Base-by-base conservation (phyloP, 176 grass and related monocot species). In the Thalia dealbata region DNA sequence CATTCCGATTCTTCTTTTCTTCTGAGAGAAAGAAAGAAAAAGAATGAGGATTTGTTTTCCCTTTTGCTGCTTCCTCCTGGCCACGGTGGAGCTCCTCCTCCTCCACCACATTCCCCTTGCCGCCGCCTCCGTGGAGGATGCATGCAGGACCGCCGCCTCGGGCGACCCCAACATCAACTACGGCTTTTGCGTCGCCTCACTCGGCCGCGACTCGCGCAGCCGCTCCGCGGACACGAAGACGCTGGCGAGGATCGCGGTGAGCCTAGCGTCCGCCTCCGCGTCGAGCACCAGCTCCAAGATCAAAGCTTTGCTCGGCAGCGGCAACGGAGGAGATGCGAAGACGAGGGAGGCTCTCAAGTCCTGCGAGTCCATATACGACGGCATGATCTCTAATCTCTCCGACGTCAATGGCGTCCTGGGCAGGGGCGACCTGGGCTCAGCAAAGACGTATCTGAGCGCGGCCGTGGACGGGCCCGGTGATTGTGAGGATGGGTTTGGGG, bases 171-270 rank as follows among this genome's bases (percentile, higher is more conserved):
- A 87, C n/a, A 79, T 90, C 51, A 81, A 90, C 52, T 70, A 38
- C 50, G 79, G 77, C 41, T 81, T 90, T 16, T 95, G 87, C 21
- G 32, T 95, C 0, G 2, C 82, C 1, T 83, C 87, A 32, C 87
- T 95, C 29, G 79, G 70, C 3, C 11, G 2, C 0, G 26, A 85
- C 8, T 77, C 87, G 0, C 4, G 38, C 25, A 78, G 81, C 29
- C 3, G 19, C 0, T 30, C 22, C 15, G 72, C 78, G 2, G 70
- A 86, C 71, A 27, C 68, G 9, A 78, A 71, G 2, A 75, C 61
- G n/a, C 84, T 88, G 0, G 82, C 84, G 0, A 0, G 78, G 50
- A 68, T 95, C 24, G 84, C 91, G 0, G 78, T 70, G 0, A 70
- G 19, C 35, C 68, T 90, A 28, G 50, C 86, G 0, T 18, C 23